phyloP scores from a whole-genome alignment of 2,329 filamentous ascomycete genomes.

The Dactylonectria macrodidyma region DNA sequence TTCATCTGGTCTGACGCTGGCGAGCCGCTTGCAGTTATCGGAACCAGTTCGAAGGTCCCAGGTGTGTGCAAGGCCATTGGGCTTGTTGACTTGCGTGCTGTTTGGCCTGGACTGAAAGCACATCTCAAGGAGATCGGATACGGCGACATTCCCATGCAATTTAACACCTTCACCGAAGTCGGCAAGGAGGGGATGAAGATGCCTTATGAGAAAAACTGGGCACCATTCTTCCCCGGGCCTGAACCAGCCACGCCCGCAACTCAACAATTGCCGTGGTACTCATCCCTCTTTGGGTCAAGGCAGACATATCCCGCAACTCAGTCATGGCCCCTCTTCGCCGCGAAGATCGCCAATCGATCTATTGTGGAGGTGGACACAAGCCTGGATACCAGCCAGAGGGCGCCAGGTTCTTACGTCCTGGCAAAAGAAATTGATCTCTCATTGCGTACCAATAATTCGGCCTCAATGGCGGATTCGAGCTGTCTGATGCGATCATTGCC shows the following conservation, averaged over 20 bases:
- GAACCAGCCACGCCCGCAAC: conserved; percentile 4
- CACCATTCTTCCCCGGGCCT: conserved; percentile 29
- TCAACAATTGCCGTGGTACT: neutral
- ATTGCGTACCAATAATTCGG: neutral
- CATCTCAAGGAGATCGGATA: conserved; percentile 31
- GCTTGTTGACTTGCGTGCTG: conserved; percentile 29
- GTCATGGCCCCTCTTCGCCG: neutral
- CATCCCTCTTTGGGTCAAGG: neutral
- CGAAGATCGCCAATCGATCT: neutral
- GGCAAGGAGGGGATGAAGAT: conserved; percentile 15
- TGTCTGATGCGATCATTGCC: conserved; percentile 13
- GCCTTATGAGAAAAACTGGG: conserved; percentile 33
- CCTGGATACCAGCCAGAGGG: neutral
- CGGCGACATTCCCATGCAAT: conserved; percentile 27
- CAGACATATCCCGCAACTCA: neutral
- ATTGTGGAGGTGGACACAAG: neutral
- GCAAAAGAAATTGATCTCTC: neutral
- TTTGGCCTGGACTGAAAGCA: conserved; percentile 25
- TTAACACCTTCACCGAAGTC: conserved; percentile 26
- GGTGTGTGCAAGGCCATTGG: conserved; percentile 27
- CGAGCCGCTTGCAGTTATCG: conserved; percentile 30
- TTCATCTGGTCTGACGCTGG: conserved; percentile 35
- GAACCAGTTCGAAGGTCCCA: conserved; percentile 24
- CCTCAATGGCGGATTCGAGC: neutral
- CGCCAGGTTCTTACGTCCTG: neutral